These are phyloP conservation scores for Vickermania spadyakhi DNA, from an alignment of 208 protist genomes.

Conservation along the genomic window DNA sequence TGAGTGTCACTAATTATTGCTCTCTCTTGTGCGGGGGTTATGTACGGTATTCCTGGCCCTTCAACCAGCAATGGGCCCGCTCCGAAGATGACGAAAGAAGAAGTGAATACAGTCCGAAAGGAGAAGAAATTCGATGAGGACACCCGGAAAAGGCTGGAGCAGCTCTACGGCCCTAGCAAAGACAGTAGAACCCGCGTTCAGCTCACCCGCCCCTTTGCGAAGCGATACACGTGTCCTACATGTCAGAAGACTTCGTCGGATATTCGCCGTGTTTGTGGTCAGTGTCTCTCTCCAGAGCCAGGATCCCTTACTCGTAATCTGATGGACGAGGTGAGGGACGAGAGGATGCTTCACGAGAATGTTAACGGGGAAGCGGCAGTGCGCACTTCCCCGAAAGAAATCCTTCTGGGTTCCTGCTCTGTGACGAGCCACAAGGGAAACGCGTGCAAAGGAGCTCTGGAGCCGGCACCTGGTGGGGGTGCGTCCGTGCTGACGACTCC, in stretches of 20 bases:
- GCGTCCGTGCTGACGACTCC: too few relatives aligned
- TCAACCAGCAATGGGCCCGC: not conserved
- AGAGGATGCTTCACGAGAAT: too few relatives aligned
- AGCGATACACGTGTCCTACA: slow-evolving; percentile 23
- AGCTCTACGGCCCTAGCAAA: slow-evolving; percentile 27
- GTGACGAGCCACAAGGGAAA: too few relatives aligned
- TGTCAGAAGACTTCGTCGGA: slow-evolving; percentile 26
- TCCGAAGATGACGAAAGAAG: slow-evolving; percentile 16
- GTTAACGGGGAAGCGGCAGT: too few relatives aligned
- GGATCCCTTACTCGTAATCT: slow-evolving; percentile 2
- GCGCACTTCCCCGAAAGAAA: too few relatives aligned
- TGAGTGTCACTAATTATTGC: too few relatives aligned
- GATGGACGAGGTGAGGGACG: too few relatives aligned
- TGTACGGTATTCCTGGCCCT: too few relatives aligned
- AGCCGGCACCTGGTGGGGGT: too few relatives aligned
- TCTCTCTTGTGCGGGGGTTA: too few relatives aligned
- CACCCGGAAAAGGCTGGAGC: slow-evolving; percentile 23
- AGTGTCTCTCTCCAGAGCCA: slow-evolving; percentile 31
- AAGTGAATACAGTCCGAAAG: slow-evolving; percentile 20
- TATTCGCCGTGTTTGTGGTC: slow-evolving; percentile 37
- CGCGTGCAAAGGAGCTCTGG: too few relatives aligned
- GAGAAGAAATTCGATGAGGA: slow-evolving; percentile 41
- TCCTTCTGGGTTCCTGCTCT: too few relatives aligned
- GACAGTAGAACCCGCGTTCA: slow-evolving; percentile 10
- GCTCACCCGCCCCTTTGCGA: slow-evolving; percentile 16